phyloP scores from a whole-genome alignment of 2,329 filamentous ascomycete species.

The Neopestalotiopsis sp. region DNA sequence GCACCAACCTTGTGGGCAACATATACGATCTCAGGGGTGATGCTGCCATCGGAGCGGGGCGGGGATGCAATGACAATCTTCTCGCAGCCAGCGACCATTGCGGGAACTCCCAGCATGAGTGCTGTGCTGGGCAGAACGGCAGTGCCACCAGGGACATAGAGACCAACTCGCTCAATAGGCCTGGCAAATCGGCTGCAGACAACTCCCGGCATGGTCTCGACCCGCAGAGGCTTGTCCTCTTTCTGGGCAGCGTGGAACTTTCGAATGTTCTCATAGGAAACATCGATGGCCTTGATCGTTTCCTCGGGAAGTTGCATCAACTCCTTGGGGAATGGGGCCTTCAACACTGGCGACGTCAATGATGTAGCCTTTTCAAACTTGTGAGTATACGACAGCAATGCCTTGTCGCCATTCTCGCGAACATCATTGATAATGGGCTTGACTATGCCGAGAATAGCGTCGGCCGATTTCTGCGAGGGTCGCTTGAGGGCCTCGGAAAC shows the following conservation, averaged over 20 bases:
- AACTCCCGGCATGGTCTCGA: conserved; percentile 98
- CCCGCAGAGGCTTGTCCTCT: conserved; percentile 78
- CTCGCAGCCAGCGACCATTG: conserved; percentile 95
- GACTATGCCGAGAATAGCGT: conserved; percentile 89
- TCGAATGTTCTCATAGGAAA: conserved; percentile 91
- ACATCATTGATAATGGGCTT: conserved; percentile 91
- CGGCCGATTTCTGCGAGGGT: conserved; percentile 93
- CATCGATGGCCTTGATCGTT: conserved; percentile 89
- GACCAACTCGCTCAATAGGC: conserved; percentile 92
- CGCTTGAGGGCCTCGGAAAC: conserved; percentile 80
- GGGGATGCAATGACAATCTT: conserved; percentile 94
- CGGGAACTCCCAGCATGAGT: conserved; percentile 96
- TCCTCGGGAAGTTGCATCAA: conserved; percentile 86
- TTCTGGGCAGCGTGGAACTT: conserved; percentile 93
- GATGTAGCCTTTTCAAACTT: conserved; percentile 97
- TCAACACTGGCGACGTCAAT: conserved; percentile 85
- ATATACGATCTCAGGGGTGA: conserved; percentile 97
- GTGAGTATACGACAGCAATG: conserved; percentile 91
- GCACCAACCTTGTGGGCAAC: conserved; percentile 96
- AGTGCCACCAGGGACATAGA: conserved; percentile 95
- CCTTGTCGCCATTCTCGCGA: conserved; percentile 81
- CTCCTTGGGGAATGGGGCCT: conserved; percentile 83
- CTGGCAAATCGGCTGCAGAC: conserved; percentile 91
- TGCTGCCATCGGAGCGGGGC: conserved; percentile 83
- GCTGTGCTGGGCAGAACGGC: conserved; percentile 97